phyloP scores from a whole-genome alignment of 2,329 filamentous ascomycete genomes.

The Sclerotinia borealis region DNA sequence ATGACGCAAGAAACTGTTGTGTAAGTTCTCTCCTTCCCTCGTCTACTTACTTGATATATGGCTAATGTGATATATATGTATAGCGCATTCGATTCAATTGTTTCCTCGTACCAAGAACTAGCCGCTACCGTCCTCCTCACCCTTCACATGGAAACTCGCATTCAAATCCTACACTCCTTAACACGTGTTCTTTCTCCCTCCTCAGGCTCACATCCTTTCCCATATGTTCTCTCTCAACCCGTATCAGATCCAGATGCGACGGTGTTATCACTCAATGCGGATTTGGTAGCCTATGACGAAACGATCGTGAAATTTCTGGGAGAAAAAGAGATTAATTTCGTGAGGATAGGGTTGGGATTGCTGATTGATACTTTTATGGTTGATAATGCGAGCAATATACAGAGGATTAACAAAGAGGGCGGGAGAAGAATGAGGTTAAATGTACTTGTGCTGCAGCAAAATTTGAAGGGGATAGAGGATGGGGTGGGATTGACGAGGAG shows the following conservation, averaged over 20 bases:
- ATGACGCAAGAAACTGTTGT: constrained; percentile 79
- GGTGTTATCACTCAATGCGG: constrained; percentile 76
- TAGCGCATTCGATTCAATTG: constrained; percentile 79
- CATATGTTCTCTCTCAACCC: constrained; percentile 62
- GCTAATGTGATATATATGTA: constrained; percentile 11
- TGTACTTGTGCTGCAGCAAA: constrained; percentile 91
- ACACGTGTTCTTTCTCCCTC: constrained; percentile 54
- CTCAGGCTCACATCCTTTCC: constrained; percentile 38
- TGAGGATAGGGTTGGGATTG: constrained; percentile 68
- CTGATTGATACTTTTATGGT: constrained; percentile 79
- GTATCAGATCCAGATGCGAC: constrained; percentile 72
- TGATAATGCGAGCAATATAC: constrained; percentile 61
- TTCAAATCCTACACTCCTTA: constrained; percentile 77
- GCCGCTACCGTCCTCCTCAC: constrained; percentile 74
- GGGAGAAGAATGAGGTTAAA: constrained; percentile 88
- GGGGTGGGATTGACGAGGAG: constrained; percentile 58
- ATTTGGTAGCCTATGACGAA: constrained; percentile 83
- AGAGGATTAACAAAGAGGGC: constrained; percentile 78
- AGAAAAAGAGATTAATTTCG: constrained; percentile 63
- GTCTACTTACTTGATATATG: not conserved
- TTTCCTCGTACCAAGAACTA: constrained; percentile 76
- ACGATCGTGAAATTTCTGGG: constrained; percentile 69
- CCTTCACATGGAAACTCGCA: constrained; percentile 82
- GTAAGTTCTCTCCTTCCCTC: constrained; percentile 43
- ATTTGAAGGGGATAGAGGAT: constrained; percentile 85